A percentile compares a stretch with the other conserved stretches of the same genome.
Conservation (phyloP, 257 asterid genomes). For the Solanum paucissectum region DNA sequence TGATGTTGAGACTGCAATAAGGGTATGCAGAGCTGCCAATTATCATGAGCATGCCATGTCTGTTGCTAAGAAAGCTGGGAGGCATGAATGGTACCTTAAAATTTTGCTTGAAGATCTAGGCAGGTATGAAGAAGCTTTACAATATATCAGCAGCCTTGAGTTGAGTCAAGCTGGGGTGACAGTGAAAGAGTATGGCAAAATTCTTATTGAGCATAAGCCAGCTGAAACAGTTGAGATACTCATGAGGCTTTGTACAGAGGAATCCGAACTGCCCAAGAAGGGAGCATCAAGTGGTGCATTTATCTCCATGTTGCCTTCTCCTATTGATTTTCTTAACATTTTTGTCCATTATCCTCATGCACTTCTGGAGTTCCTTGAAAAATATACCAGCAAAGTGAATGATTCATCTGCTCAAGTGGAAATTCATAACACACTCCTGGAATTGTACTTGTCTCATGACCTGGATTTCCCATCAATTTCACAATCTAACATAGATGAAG, state of each 20-base stretch:
- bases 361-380: conserved; percentile 88
- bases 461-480: conserved; percentile 72
- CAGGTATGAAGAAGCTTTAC: conserved; percentile 84
- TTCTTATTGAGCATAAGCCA: conserved; percentile 87
- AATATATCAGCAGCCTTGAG: conserved; percentile 80
- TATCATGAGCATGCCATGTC: conserved; percentile 98
- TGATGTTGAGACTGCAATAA: conserved; percentile 94
- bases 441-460: conserved; percentile 72
- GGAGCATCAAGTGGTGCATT: conserved; percentile 40
- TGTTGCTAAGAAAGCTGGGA: conserved; percentile 94
- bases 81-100: conserved; percentile 91
- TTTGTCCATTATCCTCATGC: conserved; percentile 75
- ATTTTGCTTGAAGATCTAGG: conserved; percentile 91
- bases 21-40: conserved; percentile 92
- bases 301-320: conserved; percentile 92
- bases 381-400: conserved; percentile 65
- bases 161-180: conserved; percentile 96
- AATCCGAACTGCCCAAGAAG: conserved; percentile 47
- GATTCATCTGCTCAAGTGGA: conserved; percentile 98
- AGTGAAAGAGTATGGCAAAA: conserved; percentile 84
- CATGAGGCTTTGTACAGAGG: conserved; percentile 92
- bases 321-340: conserved; percentile 89
- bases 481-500: conserved; percentile 27
- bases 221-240: conserved; percentile 71
- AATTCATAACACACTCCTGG: conserved; percentile 81